Conservation (phyloP, 768 basidiomycete genomes). For the Rhodotorula kratochvilovae region DNA sequence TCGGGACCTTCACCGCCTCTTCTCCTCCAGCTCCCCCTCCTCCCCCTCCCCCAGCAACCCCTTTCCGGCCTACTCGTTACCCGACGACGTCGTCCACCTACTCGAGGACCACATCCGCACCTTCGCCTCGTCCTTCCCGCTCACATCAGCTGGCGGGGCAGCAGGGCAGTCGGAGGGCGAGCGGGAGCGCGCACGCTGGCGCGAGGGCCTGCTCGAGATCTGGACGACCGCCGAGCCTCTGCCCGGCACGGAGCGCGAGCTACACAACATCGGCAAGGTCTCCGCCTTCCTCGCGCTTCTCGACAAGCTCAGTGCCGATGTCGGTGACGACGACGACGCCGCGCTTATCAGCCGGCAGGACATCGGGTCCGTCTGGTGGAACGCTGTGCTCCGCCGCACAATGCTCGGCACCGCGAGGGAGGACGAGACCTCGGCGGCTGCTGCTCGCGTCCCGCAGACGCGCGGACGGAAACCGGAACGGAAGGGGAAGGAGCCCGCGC, state of each 20-base stretch:
- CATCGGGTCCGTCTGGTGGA: conserved; percentile 34
- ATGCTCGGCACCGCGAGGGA: conserved; percentile 34
- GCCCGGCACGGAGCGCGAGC: conserved; percentile 32
- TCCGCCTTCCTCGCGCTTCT: conserved; percentile 32
- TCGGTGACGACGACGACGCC: conserved; percentile 34
- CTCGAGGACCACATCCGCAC: conserved; percentile 2
- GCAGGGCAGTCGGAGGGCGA: conserved; percentile 17
- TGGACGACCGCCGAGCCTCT: conserved; percentile 27
- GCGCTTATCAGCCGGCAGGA: conserved; percentile 27
- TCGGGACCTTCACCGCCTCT: conserved; percentile 13
- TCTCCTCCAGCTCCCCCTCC: conserved; percentile 17
- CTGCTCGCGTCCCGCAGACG: background rate
- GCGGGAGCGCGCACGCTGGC: conserved; percentile 25
- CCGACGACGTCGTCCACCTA: background rate
- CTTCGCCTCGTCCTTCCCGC: conserved; percentile 5
- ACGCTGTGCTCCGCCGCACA: conserved; percentile 17
- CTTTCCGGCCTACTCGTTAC: background rate
- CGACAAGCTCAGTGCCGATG: conserved; percentile 27
- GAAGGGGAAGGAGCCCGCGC: conserved; percentile 17
- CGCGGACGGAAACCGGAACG: conserved; percentile 15
- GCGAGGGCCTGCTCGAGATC: conserved; percentile 29
- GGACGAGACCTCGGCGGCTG: background rate
- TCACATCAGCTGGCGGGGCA: background rate
- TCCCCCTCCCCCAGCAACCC: conserved; percentile 8
- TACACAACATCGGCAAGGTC: conserved; percentile 18